Base-by-base conservation (phyloP, 352 stramenopile species). In the Phytophthora uliginosa region DNA sequence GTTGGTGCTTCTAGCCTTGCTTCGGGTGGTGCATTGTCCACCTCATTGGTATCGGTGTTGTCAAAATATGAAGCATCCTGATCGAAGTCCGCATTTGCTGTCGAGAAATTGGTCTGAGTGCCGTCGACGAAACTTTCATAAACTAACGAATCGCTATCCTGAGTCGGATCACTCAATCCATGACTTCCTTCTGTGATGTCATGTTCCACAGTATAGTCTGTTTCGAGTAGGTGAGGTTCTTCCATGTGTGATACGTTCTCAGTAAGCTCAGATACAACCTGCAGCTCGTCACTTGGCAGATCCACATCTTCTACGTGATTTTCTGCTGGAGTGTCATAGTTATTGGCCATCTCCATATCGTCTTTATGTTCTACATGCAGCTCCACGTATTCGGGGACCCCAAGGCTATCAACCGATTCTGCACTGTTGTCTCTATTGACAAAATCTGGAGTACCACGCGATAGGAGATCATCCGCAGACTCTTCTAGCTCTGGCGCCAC, bases 1-100 rank as follows among this genome's bases (percentile, higher is more conserved):
- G n/a, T 36, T 34, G 51, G 9, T 38, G 51, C 6, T 24, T 42
- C 38, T 7, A 18, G 15, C 2, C 4, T n/a, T 36, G 26, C 24
- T 42, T 63, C 57, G n/a, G 8, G 22, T 3, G 15, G 22, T 42
- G 2, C 47, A 33, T 66, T 22, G 7, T 59, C 38, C 48, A 53
- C 17, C 22, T 58, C 59, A 1, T 31, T 36, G 3, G 0, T 52
- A 33, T 64, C 54, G 20, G 22, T 12, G 56, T 38, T 53, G n/a
- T 54, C 20, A 22, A 45, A 53, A 53, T 59, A 18, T 42, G 5
- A 59, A 54, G 18, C 18, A 18, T 54, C 6, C 31, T 71, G 45
- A 18, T 26, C 26, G 28, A 7, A 17, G 34, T 57, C 12, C 12
- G 12, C 7, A 45, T 61, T 48, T 9, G 36, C 17, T 55, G 20